These are phyloP conservation scores for Lachancea kluyveri DNA, from an alignment of 805 yeast species.

Conservation along the genomic window DNA sequence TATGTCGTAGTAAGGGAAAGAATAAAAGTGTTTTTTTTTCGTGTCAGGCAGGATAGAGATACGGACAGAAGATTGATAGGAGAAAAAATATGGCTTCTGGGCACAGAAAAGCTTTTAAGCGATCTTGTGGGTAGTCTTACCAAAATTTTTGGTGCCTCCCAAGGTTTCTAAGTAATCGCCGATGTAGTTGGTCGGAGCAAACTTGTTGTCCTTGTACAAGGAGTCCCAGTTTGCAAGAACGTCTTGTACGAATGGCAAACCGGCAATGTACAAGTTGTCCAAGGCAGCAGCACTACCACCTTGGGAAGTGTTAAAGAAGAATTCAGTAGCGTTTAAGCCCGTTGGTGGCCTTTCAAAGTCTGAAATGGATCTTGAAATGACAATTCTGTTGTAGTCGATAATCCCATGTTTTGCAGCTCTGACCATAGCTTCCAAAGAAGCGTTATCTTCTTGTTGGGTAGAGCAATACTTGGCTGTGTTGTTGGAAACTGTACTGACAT, in stretches of 20 bases:
- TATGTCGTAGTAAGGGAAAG: no score
- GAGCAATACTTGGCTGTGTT: conserved; percentile 54
- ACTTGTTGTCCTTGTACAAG: conserved; percentile 29
- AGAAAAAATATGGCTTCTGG: no score
- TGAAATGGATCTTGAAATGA: conserved; percentile 55
- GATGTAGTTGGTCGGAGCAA: conserved; percentile 45
- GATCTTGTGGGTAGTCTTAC: no score
- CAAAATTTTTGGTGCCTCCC: conserved; percentile 36
- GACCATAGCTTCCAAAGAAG: conserved; percentile 51
- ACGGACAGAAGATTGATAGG: no score
- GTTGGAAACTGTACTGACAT: conserved; percentile 46
- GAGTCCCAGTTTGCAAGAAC: conserved; percentile 43
- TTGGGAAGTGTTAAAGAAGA: conserved; percentile 43
- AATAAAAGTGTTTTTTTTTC: no score
- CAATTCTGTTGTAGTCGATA: conserved; percentile 51
- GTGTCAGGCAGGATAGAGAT: no score
- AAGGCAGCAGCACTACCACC: conserved; percentile 48
- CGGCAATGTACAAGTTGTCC: conserved; percentile 47
- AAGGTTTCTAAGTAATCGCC: conserved; percentile 57
- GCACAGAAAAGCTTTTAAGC: no score
- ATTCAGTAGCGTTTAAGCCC: conserved; percentile 37
- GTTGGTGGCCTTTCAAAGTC: conserved; percentile 54
- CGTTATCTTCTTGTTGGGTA: conserved; percentile 65
- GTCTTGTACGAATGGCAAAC: conserved; percentile 48
- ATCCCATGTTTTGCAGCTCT: conserved; percentile 50